phyloP scores from a whole-genome alignment of 306 rosid genomes.

The Quercus cerris region DNA sequence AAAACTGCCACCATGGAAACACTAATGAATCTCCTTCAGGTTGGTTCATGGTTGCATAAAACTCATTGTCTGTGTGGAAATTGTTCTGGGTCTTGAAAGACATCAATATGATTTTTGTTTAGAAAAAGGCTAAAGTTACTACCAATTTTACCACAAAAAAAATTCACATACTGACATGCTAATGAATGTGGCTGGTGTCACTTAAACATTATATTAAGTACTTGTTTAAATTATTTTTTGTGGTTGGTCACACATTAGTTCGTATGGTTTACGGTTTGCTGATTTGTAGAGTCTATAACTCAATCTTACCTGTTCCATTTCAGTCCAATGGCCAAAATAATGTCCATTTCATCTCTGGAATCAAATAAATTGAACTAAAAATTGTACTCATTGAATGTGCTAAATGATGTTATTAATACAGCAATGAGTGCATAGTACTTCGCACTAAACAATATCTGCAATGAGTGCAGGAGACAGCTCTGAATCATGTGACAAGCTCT shows the following conservation, averaged over 20 bases:
- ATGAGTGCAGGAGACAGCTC: conserved; percentile 71
- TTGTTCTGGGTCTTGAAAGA: too few species aligned
- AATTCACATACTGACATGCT: too few species aligned
- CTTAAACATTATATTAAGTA: too few species aligned
- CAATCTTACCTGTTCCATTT: background rate
- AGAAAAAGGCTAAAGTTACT: too few species aligned
- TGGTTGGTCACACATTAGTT: too few species aligned
- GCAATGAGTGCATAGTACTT: background rate
- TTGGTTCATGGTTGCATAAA: background rate
- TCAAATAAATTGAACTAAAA: background rate
- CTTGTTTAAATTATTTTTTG: too few species aligned
- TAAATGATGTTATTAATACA: background rate
- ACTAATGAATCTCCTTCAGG: conserved; percentile 80
- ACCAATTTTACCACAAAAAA: too few species aligned
- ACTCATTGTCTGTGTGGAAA: background rate
- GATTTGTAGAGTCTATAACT: too few species aligned
- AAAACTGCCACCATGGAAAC: conserved; percentile 83
- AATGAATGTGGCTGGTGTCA: too few species aligned
- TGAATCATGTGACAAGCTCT: conserved; percentile 77
- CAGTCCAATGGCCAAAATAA: background rate
- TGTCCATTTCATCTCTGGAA: background rate
- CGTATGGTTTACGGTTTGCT: too few species aligned
- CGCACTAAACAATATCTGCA: background rate
- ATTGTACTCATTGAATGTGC: background rate
- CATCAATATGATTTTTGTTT: too few species aligned